Evolutionary conservation across 176 grass and related monocot species (phyloP), one percentile per base, ranked within the genome.

Genomic region (Poa annua): DNA sequence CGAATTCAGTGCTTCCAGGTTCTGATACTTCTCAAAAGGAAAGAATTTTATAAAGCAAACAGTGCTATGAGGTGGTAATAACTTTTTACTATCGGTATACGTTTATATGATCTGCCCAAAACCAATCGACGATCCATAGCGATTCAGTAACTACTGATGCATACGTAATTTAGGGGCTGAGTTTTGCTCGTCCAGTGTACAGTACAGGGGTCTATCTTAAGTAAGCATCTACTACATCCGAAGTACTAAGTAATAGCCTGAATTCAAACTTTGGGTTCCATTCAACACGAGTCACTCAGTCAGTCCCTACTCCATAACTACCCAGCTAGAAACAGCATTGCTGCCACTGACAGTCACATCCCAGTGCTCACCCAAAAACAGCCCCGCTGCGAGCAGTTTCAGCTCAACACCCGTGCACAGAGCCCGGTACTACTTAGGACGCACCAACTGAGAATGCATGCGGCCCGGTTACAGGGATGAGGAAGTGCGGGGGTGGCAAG

Each of bases 371-470:
- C 25, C 71, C 15, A 47, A 73, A 51, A 49, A 51, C 42, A 33
- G 20, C 22, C 47, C 8, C 12, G 1, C 13, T 8, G 21, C 52
- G 22, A n/a, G 55, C 49, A 49, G 64, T 81, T 49, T 22, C 48
- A 26, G 65, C 38, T 32, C 5, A 34, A 8, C 32, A 80, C 11
- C 15, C 36, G 66, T 41, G 47, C 3, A 42, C 8, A 35, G 10
- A 85, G 20, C 9, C 8, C 33, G 21, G 68, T 20, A 77, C 4
- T n/a, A n/a, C n/a, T n/a, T 61, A 61, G 4, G 8, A 45, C 2
- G 24, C 44, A 78, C 1, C 75, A 79, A 39, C 7, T 39, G 38
- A 39, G 38, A 39, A 75, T 74, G 76, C 73, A 65, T n/a, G n/a
- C n/a, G n/a, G 12, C 26, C 22, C 0, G 42, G 75, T 24, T 32